Evolutionary conservation across 1,139 yeast genomes (phyloP), one percentile per base, ranked within the genome.

Genomic region (Groenewaldozyma auringiensis): DNA sequence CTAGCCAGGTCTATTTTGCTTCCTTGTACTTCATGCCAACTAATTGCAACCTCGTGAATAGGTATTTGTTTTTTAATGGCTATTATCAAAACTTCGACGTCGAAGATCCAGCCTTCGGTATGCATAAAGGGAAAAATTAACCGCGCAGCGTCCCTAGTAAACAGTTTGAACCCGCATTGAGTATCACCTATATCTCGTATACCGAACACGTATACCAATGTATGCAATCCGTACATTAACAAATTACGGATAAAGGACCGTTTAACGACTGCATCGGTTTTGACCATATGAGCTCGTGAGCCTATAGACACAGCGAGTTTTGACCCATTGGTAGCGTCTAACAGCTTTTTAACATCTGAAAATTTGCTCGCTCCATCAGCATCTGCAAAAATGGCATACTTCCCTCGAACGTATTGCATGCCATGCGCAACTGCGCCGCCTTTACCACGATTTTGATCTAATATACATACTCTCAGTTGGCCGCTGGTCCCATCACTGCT

Each of bases 371-470:
- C 98, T 27, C 98, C 98, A 63, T 92, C 98, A 0, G 98, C 98
- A 66, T 92, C 98, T 3, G 96, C 97, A 70, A 92, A 92, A 16
- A 92, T 72, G 9, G 80, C 78, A 58, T 76, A 81, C 51, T 72
- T 64, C 9, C 98, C 98, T 42, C 87, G 71, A 6, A 81, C 67
- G 59, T 80, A 81, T 58, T 83, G 75, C 66, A 92, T 70, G 2
- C 98, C 98, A 63, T 92, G 97, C 16, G 95, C 80, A 0, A 94
- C 98, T 0, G 97, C 98, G 6, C 98, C 98, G 18, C 98, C 98
- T 66, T 92, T 92, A 25, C 98, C 98, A 56, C 98, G 73, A 61
- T 92, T 92, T 52, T 77, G 65, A 35, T 67, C 76, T 50, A 92
- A 71, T 53, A 74, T 75, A 25, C 87, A 73, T 37, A 87, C 89